Percentiles rank a stretch among this genome's conserved stretches.
phyloP scores from a whole-genome alignment of 176 grass and related monocot genomes.

The Rhynchospora tenuis region DNA sequence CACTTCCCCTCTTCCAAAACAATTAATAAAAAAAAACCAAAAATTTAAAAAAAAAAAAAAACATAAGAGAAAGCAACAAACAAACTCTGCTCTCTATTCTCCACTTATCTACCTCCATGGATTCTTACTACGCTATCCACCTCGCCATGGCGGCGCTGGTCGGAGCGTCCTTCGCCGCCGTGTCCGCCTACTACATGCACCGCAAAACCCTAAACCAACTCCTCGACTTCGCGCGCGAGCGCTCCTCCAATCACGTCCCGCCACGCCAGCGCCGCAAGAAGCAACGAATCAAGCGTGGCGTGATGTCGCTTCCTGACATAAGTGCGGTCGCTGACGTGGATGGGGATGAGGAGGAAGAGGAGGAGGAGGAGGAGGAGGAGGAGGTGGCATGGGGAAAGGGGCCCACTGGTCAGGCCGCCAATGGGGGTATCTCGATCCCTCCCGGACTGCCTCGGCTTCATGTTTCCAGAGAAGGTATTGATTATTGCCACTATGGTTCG shows the following conservation, averaged over 20 bases:
- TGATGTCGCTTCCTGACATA: slow-evolving; percentile 56
- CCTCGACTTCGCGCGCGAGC: slow-evolving; percentile 59
- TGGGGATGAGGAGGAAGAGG: slow-evolving; percentile 32
- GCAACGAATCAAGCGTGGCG: not conserved
- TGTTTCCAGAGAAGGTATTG: slow-evolving; percentile 59
- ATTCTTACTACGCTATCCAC: slow-evolving; percentile 63
- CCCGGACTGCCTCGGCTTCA: slow-evolving; percentile 60
- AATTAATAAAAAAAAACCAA: not conserved
- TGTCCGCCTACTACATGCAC: slow-evolving; percentile 81
- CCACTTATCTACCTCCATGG: slow-evolving; percentile 37
- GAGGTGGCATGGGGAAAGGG: slow-evolving; percentile 8
- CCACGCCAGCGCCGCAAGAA: not conserved
- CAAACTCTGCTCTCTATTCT: not conserved
- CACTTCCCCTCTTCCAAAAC: not conserved
- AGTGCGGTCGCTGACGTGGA: slow-evolving; percentile 20
- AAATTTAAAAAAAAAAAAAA: not conserved
- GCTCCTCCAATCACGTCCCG: slow-evolving; percentile 10
- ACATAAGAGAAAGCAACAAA: not conserved
- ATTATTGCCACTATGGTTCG: slow-evolving; percentile 12
- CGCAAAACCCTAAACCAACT: slow-evolving; percentile 60
- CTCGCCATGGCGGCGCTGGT: slow-evolving; percentile 77
- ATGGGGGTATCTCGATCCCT: slow-evolving; percentile 43
- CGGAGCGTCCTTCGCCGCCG: slow-evolving; percentile 60
- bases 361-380: slow-evolving; percentile 32
- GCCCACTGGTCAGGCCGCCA: slow-evolving; percentile 8